Conservation (phyloP, 1,139 yeast genomes). For the Pichia kudriavzevii region DNA sequence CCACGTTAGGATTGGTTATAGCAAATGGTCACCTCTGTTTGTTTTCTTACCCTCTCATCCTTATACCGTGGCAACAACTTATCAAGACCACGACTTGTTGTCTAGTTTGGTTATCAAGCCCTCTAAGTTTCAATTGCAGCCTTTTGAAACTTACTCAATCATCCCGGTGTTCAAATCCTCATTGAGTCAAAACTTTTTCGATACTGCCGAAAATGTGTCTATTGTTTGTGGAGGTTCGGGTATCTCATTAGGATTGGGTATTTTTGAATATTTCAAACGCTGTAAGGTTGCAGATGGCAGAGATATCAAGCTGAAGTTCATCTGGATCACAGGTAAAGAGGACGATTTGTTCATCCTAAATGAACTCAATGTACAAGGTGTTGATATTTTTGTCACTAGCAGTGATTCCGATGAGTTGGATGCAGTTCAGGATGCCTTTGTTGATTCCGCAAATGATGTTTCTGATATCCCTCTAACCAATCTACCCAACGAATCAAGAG, state of each 20-base stretch:
- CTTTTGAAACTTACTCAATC: conserved; percentile 32
- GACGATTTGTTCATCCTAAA: conserved; percentile 39
- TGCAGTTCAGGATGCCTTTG: conserved; percentile 2
- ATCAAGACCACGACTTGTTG: conserved; percentile 32
- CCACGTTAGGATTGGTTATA: conserved; percentile 45
- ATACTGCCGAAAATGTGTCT: conserved; percentile 44
- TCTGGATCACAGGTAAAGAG: conserved; percentile 48
- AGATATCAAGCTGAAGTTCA: conserved; percentile 26
- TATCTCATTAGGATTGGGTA: conserved; percentile 65
- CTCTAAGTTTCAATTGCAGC: conserved; percentile 28
- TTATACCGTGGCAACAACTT: conserved; percentile 71
- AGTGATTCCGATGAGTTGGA: conserved; percentile 9
- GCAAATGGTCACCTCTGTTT: conserved; percentile 29
- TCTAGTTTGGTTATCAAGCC: conserved; percentile 31
- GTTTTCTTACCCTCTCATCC: conserved; percentile 68
- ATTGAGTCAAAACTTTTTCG: conserved; percentile 31
- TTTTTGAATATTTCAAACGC: conserved; percentile 35
- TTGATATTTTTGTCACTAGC: conserved; percentile 32
- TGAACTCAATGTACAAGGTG: conserved; percentile 28
- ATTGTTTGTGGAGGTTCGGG: conserved; percentile 87
- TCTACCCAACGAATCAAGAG: conserved; percentile 6
- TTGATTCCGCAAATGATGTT: no score
- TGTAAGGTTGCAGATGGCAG: conserved; percentile 16
- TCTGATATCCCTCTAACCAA: conserved; percentile 6
- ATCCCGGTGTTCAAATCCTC: conserved; percentile 30